Evolutionary conservation across 306 rosid species (phyloP).

Genomic region (Castanea sativa): DNA sequence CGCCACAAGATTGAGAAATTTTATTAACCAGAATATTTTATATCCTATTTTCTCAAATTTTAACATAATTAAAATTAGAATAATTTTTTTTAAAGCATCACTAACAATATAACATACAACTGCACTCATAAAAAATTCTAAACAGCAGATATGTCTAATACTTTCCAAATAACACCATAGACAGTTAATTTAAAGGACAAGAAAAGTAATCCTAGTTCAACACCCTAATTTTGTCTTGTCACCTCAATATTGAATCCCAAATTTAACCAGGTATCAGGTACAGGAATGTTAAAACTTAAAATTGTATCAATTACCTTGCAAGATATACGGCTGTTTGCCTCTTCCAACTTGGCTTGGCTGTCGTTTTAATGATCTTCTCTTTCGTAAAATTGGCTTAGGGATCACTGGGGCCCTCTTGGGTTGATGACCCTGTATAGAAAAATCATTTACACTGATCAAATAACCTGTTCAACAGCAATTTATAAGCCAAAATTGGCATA

Average conservation of each 20-base stretch:
- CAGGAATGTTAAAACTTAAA: neutral
- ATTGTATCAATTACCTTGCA: conserved; percentile 43
- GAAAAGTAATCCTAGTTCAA: neutral
- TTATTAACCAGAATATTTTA: neutral
- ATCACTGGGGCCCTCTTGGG: conserved; percentile 41
- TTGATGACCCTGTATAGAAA: conserved; percentile 45
- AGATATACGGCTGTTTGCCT: conserved; percentile 42
- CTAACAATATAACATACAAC: neutral
- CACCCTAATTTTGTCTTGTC: neutral
- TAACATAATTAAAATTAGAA: neutral
- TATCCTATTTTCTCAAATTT: neutral
- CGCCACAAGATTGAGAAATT: neutral
- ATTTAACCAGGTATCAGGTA: neutral
- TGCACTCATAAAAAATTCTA: neutral
- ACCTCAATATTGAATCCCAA: neutral
- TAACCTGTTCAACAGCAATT: neutral
- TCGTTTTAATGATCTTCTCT: conserved; percentile 65
- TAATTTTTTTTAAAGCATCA: neutral
- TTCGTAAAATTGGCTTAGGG: conserved; percentile 48
- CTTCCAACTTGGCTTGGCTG: conserved; percentile 61
- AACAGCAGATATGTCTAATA: neutral
- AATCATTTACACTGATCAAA: conserved; percentile 5
- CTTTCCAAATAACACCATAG: neutral
- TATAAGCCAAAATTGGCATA: neutral
- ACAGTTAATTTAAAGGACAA: neutral